These are phyloP conservation scores for Exophiala aquamarina DNA, from an alignment of 2,329 filamentous ascomycete genomes.

Conservation along the genomic window DNA sequence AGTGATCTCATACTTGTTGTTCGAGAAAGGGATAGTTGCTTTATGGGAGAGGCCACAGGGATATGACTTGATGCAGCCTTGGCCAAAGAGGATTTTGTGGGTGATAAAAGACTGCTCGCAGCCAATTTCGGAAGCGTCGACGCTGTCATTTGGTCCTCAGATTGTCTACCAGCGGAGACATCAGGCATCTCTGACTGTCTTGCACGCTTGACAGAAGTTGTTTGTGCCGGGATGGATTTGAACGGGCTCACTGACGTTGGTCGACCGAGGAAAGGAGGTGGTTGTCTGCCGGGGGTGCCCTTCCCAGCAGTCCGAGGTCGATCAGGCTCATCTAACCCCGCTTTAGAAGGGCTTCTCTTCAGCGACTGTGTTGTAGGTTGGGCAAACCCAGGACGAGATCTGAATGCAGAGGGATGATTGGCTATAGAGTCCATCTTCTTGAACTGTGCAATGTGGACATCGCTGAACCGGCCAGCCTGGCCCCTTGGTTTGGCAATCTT, in stretches of 20 bases:
- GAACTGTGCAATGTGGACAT: conserved; percentile 83
- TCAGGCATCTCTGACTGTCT: conserved; percentile 70
- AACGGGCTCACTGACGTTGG: conserved; percentile 30
- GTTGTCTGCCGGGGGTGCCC: conserved; percentile 36
- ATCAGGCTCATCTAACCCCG: conserved; percentile 63
- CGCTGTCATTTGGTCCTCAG: conserved; percentile 11
- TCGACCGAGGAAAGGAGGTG: conserved; percentile 33
- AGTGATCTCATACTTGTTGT: conserved; percentile 56
- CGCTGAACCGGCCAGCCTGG: conserved; percentile 76
- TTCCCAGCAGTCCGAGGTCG: conserved; percentile 34
- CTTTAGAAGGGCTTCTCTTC: conserved; percentile 59
- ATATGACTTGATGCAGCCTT: conserved; percentile 58
- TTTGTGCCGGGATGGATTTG: conserved; percentile 32
- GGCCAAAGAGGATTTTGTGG: conserved; percentile 72
- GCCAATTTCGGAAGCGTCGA: conserved; percentile 48
- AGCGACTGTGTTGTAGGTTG: conserved; percentile 43
- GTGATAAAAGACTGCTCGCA: conserved; percentile 66
- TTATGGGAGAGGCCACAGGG: conserved; percentile 47
- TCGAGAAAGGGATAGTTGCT: conserved; percentile 48
- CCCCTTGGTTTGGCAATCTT: conserved; percentile 80
- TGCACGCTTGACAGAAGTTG: conserved; percentile 65
- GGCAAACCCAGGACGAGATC: conserved; percentile 48
- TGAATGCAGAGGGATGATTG: conserved; percentile 74
- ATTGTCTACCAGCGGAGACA: conserved; percentile 59
- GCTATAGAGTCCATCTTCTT: conserved; percentile 98